These are phyloP conservation scores for Deakozyma indianensis DNA, from an alignment of 805 yeast genomes.

Conservation along the genomic window DNA sequence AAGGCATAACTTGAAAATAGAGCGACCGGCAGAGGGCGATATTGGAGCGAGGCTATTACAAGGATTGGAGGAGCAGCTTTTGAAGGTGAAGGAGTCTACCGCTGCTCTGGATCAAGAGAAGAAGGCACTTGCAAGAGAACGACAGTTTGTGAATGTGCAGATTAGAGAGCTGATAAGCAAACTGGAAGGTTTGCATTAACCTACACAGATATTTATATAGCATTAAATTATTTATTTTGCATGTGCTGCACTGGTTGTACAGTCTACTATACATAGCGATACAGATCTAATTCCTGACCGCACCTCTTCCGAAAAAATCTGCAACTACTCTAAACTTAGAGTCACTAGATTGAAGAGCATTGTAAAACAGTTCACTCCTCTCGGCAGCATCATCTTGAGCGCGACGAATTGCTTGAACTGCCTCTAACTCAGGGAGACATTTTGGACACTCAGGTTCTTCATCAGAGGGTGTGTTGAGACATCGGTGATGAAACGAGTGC, in stretches of 20 bases:
- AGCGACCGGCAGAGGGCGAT: not conserved
- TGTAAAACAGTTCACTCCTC: slow-evolving; percentile 47
- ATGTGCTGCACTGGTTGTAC: not conserved
- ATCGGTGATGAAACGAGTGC: slow-evolving; percentile 76
- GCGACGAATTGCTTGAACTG: slow-evolving; percentile 40
- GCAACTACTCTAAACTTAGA: slow-evolving; percentile 63
- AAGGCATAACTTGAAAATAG: not conserved
- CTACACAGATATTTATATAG: too few species aligned
- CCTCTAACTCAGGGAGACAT: slow-evolving; percentile 60
- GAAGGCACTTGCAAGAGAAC: not conserved
- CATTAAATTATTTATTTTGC: too few species aligned
- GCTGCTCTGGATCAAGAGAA: not conserved
- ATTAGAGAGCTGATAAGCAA: not conserved
- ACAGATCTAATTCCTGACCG: slow-evolving; percentile 35
- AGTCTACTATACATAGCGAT: not conserved
- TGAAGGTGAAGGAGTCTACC: not conserved
- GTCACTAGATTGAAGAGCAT: slow-evolving; percentile 33
- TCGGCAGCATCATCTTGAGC: slow-evolving; percentile 51
- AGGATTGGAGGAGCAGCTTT: not conserved
- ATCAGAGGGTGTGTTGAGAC: slow-evolving; percentile 30
- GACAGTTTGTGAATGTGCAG: not conserved
- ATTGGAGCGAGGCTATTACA: not conserved
- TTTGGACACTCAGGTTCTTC: slow-evolving; percentile 46
- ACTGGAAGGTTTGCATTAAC: not conserved
- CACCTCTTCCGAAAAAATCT: slow-evolving; percentile 82